A percentile compares a stretch with the other conserved stretches of the same genome.
These are phyloP conservation scores for Coemansia sp. DNA, from an alignment of 192 early-diverging fungal genomes.

Conservation along the genomic window DNA sequence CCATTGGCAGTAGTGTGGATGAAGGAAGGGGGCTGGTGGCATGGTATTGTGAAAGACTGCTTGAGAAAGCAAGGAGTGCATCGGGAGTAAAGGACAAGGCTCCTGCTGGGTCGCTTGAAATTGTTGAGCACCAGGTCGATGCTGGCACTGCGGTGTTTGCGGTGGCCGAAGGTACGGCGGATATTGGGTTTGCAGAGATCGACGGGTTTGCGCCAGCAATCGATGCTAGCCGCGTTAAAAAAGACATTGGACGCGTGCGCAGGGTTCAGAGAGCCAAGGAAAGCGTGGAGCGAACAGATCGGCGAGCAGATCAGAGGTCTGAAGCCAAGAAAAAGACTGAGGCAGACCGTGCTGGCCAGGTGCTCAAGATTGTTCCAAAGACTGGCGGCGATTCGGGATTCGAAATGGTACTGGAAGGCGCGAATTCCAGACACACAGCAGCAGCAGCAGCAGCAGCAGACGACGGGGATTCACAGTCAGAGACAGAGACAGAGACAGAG, in stretches of 20 bases:
- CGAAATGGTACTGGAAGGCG: too few species aligned
- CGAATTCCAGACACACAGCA: background rate
- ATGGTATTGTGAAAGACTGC: conserved; percentile 30
- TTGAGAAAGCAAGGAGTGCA: conserved; percentile 38
- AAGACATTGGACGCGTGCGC: conserved; percentile 6
- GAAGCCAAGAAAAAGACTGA: too few species aligned
- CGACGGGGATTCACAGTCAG: too few species aligned
- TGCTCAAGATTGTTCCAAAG: background rate
- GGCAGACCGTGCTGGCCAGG: too few species aligned
- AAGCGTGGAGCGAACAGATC: too few species aligned
- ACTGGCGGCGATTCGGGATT: too few species aligned
- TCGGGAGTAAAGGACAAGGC: conserved; percentile 24
- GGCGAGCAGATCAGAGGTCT: too few species aligned
- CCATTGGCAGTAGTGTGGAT: too few species aligned
- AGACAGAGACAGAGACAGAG: too few species aligned
- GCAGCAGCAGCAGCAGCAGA: background rate
- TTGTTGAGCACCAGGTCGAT: conserved; percentile 33
- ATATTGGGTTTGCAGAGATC: conserved; percentile 44
- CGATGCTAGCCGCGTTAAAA: conserved; percentile 25
- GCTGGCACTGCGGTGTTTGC: conserved; percentile 3
- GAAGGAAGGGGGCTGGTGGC: conserved; percentile 2
- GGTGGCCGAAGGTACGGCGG: conserved; percentile 13
- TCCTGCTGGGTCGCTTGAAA: conserved; percentile 18
- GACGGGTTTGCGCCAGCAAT: conserved; percentile 40
- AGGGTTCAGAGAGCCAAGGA: background rate